Evolutionary conservation across 306 rosid genomes (phyloP), one percentile per base, ranked within the genome.

Genomic region (Trichosanthes truncata): DNA sequence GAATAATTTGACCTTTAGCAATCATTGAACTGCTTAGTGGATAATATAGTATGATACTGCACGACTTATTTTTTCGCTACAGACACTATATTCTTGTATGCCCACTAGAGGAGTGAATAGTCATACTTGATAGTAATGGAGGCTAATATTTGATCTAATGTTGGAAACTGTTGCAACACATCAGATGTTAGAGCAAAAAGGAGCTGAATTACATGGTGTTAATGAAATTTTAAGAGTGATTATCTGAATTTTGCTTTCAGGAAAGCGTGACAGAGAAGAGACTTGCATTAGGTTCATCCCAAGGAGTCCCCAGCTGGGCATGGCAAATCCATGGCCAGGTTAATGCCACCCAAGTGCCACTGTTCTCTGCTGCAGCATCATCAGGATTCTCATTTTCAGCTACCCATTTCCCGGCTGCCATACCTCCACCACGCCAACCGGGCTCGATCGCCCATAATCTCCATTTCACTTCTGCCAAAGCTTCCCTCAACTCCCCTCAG

Each of bases 341-440:
- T 76, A 79, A 76, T 83, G 91, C 87, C 52, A 81, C 87, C 86
- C 88, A 88, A 79, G 81, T 90, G 85, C 91, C 96, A 86, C 84
- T 85, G 81, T 90, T 95, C 93, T 87, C 97, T 80, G 71, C 93
- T 88, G 99, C 99, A 93, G 99, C 99, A 96, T 96, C 99, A 96
- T 96, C 99, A 96, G 98, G 99, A 96, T 96, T 96, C 99, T 93
- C 99, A 33, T 84, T 87, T 86, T 87, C 95, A 80, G 91, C 93
- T 83, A 84, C 90, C 77, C 81, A 86, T 81, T 88, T 91, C 49
- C 68, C 91, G 29, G 84, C 89, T 84, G 83, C 92, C 80, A 84
- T 87, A 45, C 83, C 80, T 82, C 85, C 89, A 26, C 84, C 89
- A n/a, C 81, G 80, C 78, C 80, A 89, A 10, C 29, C 82, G 18